These are phyloP conservation scores for Angomonas ambiguus DNA, from an alignment of 208 protist species.

Conservation along the genomic window DNA sequence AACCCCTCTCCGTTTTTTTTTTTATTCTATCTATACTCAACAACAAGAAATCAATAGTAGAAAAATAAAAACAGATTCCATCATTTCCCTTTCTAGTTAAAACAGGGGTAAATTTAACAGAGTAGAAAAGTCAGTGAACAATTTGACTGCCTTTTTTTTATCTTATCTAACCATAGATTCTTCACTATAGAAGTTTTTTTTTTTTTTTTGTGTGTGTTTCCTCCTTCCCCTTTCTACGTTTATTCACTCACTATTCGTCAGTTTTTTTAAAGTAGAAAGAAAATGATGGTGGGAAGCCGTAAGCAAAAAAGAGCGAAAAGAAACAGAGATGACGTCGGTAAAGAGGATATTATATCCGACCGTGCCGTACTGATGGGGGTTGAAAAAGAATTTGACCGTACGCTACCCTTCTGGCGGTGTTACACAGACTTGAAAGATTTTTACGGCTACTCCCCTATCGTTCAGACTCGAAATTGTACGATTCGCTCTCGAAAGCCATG, in stretches of 20 bases:
- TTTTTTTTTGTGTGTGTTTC: background rate
- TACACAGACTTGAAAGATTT: slow-evolving; percentile 37
- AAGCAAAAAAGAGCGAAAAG: no score
- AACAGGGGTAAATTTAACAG: slow-evolving; percentile 4
- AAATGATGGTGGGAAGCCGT: no score
- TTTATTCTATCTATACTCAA: no score
- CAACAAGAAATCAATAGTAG: no score
- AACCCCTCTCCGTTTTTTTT: no score
- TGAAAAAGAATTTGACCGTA: slow-evolving; percentile 47
- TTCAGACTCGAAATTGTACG: slow-evolving; percentile 25
- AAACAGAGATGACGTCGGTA: no score
- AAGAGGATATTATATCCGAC: background rate
- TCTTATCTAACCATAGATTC: no score
- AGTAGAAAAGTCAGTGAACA: no score
- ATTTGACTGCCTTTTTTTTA: no score
- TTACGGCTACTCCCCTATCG: slow-evolving; percentile 19
- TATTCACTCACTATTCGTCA: background rate
- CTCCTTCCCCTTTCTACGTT: no score
- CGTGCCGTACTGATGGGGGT: slow-evolving; percentile 21
- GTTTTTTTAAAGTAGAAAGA: background rate
- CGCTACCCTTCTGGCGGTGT: slow-evolving; percentile 65
- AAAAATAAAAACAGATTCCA: no score
- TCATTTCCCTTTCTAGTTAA: slow-evolving; percentile 12
- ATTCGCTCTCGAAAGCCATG: slow-evolving; percentile 40
- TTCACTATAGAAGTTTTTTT: background rate